Conservation (phyloP, 148 eudicot genomes). For the Rheum nobile region DNA sequence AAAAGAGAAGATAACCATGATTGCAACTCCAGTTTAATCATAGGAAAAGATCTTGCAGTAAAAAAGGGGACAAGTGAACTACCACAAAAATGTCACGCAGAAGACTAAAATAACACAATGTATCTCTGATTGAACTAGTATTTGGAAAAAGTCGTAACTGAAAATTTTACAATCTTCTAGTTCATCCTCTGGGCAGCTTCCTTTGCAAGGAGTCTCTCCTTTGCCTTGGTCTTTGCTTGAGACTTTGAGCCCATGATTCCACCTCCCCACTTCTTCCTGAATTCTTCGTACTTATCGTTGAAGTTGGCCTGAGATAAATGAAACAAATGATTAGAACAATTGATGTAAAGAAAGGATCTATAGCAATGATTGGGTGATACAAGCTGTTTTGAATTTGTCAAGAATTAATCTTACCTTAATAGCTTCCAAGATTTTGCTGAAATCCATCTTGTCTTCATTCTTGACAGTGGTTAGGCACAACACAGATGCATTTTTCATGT, state of each 20-base stretch:
- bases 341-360: not conserved
- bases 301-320: constrained; percentile 26
- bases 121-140: not conserved
- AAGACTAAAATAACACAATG: not conserved
- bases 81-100: not conserved
- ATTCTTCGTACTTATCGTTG: constrained; percentile 34
- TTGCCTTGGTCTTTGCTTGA: constrained; percentile 38
- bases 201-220: constrained; percentile 35
- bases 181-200: constrained; percentile 40
- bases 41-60: not conserved
- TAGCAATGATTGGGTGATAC: no score
- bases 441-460: constrained; percentile 33
- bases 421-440: constrained; percentile 34
- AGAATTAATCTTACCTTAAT: constrained; percentile 20
- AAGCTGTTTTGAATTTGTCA: not conserved
- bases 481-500: constrained; percentile 29
- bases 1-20: not conserved
- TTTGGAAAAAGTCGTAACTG: not conserved
- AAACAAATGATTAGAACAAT: not conserved
- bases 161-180: constrained; percentile 10
- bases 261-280: constrained; percentile 39
- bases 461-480: constrained; percentile 30
- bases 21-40: not conserved
- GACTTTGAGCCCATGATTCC: constrained; percentile 42
- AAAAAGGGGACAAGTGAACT: not conserved